Evolutionary conservation across 176 grass and related monocot species (phyloP).

Genomic region (Zoysia japonica): DNA sequence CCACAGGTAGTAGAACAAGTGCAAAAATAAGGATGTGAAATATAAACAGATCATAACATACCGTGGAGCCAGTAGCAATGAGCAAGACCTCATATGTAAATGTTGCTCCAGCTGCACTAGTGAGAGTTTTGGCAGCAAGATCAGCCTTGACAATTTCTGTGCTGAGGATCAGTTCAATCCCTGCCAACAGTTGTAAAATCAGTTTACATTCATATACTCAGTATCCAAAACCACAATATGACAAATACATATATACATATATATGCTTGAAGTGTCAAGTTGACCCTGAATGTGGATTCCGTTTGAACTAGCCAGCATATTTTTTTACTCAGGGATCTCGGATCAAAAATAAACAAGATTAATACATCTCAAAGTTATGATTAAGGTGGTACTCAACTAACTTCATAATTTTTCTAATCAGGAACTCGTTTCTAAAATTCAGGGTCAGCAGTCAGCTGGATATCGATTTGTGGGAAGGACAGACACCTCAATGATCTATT

Average conservation of each 20-base stretch:
- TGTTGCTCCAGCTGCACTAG: conserved; percentile 68
- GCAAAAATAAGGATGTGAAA: conserved; percentile 11
- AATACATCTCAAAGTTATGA: neutral
- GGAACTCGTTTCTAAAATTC: too few relatives aligned
- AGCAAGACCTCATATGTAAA: conserved; percentile 86
- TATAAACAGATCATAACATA: conserved; percentile 44
- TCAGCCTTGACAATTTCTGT: conserved; percentile 97
- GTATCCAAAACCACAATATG: conserved; percentile 10
- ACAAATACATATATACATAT: neutral
- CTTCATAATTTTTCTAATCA: too few relatives aligned
- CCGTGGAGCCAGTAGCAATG: conserved; percentile 86
- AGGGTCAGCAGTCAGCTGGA: too few relatives aligned
- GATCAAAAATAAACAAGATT: neutral
- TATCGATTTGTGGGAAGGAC: too few relatives aligned
- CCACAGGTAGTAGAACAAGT: neutral
- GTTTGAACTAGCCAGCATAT: neutral
- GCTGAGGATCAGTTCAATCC: conserved; percentile 82
- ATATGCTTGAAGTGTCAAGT: conserved; percentile 5
- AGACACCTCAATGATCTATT: too few relatives aligned
- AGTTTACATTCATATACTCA: neutral
- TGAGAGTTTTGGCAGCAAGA: conserved; percentile 73
- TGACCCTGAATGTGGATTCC: neutral
- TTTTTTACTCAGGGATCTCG: neutral
- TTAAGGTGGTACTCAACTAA: neutral
- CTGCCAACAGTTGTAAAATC: conserved; percentile 51